Conservation (phyloP, 371 early-diverging fungal genomes). For the Apophysomyces variabilis region DNA sequence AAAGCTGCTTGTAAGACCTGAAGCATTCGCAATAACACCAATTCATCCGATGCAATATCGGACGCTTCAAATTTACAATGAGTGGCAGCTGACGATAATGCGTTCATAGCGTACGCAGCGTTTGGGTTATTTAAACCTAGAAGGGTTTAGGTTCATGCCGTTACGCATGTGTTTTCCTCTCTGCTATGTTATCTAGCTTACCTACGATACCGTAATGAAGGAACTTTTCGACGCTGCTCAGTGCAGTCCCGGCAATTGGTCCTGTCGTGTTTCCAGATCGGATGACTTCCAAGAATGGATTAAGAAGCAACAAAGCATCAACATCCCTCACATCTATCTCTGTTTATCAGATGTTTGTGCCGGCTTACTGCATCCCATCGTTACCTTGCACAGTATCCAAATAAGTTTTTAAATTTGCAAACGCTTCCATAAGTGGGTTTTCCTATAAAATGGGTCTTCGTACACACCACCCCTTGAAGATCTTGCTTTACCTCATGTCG, state of each 20-base stretch:
- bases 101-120: conserved; percentile 71
- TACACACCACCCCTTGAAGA: background rate
- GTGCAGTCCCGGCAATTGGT: conserved; percentile 91
- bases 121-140: conserved; percentile 71
- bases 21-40: conserved; percentile 88
- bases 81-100: conserved; percentile 80
- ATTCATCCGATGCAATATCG: conserved; percentile 91
- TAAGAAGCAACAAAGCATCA: conserved; percentile 78
- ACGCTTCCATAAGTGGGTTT: conserved; percentile 75
- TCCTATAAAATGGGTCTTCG: conserved; percentile 39
- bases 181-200: conserved; percentile 28
- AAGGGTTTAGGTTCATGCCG: conserved; percentile 7
- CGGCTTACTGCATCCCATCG: background rate
- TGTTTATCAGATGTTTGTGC: background rate
- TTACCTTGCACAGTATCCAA: conserved; percentile 67
- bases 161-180: background rate
- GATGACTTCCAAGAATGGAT: conserved; percentile 91
- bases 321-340: conserved; percentile 54
- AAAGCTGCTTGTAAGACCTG: conserved; percentile 76
- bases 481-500: conserved; percentile 42
- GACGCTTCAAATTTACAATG: conserved; percentile 96
- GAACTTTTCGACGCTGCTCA: conserved; percentile 89
- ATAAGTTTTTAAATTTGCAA: conserved; percentile 67
- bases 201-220: conserved; percentile 85
- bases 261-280: conserved; percentile 92